A percentile compares a stretch with the other conserved stretches of the same genome.
Conservation (phyloP, 192 early-diverging fungal genomes). For the Rhizophlyctis rosea region DNA sequence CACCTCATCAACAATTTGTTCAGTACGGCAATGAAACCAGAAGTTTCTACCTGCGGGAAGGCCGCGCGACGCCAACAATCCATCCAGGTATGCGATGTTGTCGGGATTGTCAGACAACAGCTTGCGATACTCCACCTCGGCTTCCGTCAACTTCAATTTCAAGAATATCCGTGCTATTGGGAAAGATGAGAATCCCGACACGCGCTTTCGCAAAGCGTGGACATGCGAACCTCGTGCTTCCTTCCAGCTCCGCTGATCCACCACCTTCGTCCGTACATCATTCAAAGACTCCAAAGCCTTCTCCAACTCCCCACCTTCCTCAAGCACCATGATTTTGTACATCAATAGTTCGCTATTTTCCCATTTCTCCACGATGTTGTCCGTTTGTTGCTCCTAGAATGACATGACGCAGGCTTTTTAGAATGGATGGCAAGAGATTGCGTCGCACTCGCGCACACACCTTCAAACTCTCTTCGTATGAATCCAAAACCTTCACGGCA, state of each 20-base stretch:
- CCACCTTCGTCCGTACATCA: slow-evolving; percentile 66
- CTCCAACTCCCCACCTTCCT: slow-evolving; percentile 77
- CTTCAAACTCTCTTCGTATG: slow-evolving; percentile 69
- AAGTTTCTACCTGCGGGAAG: slow-evolving; percentile 43
- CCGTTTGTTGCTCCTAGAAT: slow-evolving; percentile 22
- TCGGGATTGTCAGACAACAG: slow-evolving; percentile 84
- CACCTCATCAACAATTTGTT: background rate
- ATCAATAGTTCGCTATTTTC: slow-evolving; percentile 82
- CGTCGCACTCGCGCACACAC: slow-evolving; percentile 27
- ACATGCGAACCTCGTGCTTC: slow-evolving; percentile 48
- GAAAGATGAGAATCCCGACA: background rate
- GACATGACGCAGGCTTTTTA: background rate
- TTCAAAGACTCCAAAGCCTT: slow-evolving; percentile 75
- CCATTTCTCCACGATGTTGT: slow-evolving; percentile 40
- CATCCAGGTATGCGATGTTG: slow-evolving; percentile 66
- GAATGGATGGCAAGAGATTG: background rate
- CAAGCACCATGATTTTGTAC: slow-evolving; percentile 83
- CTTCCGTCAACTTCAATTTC: slow-evolving; percentile 64
- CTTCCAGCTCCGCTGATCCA: slow-evolving; percentile 70
- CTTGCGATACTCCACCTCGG: slow-evolving; percentile 69
- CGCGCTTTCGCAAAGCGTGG: background rate
- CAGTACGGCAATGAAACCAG: background rate
- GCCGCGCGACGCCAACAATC: slow-evolving; percentile 54
- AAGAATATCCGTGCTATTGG: slow-evolving; percentile 59
- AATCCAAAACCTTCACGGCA: slow-evolving; percentile 67